phyloP scores from a whole-genome alignment of 2,329 filamentous ascomycete species.

The Clonostachys rosea region DNA sequence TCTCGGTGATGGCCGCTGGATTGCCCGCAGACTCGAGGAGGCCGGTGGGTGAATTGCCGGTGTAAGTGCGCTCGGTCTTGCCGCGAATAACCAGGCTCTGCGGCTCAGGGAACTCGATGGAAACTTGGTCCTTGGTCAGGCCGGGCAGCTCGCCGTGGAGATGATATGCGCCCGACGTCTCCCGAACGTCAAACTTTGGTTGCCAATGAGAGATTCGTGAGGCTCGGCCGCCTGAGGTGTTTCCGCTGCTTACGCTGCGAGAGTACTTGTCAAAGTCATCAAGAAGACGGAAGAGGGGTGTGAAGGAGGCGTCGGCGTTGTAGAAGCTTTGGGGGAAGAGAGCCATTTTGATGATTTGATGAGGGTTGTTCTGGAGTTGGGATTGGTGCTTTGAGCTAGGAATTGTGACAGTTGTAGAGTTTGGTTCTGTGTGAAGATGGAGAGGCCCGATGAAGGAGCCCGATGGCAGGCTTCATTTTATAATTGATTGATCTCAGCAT shows the following conservation, averaged over 20 bases:
- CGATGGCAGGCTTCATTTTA: too few relatives aligned
- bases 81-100: conserved; percentile 71
- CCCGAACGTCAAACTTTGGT: conserved; percentile 75
- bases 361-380: conserved; percentile 2
- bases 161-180: conserved; percentile 64
- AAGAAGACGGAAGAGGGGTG: conserved; percentile 59
- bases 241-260: conserved; percentile 17
- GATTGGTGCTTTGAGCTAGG: too few relatives aligned
- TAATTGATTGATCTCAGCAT: too few relatives aligned
- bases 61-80: conserved; percentile 59
- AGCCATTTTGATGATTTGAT: conserved; percentile 44
- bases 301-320: conserved; percentile 42
- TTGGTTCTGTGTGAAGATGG: too few relatives aligned
- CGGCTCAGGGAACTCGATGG: conserved; percentile 74
- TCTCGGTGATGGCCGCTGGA: conserved; percentile 30
- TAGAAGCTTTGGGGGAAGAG: conserved; percentile 52
- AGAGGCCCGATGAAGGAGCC: too few relatives aligned
- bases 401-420: too few relatives aligned
- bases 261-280: conserved; percentile 59
- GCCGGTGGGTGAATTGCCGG: conserved; percentile 41
- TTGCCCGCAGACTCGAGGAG: conserved; percentile 31
- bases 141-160: conserved; percentile 78
- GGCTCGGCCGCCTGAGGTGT: conserved; percentile 11
- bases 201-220: conserved; percentile 51
- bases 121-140: conserved; percentile 66